Conservation (phyloP, 108 stramenopile genomes). For the Cylindrotheca closterium region DNA sequence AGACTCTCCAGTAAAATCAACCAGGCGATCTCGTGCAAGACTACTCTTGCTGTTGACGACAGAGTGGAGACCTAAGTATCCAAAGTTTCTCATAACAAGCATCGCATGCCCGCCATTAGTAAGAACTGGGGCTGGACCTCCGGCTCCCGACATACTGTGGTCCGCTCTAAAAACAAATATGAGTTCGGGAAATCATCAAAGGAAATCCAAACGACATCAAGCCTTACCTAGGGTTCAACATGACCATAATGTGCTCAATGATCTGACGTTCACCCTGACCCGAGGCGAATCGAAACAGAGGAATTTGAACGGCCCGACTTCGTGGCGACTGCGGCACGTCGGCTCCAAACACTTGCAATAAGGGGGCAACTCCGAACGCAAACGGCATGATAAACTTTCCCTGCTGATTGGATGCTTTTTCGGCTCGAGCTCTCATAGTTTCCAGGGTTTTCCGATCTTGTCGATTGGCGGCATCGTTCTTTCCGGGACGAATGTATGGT, state of each 20-base stretch:
- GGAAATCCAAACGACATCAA: neutral
- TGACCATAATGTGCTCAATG: slow-evolving; percentile 83
- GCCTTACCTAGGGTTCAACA: slow-evolving; percentile 76
- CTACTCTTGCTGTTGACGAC: slow-evolving; percentile 71
- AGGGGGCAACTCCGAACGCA: slow-evolving; percentile 85
- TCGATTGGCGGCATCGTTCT: slow-evolving; percentile 1
- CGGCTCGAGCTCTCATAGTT: slow-evolving; percentile 62
- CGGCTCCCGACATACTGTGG: slow-evolving; percentile 42
- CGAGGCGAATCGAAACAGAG: slow-evolving; percentile 70
- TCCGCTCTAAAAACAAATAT: slow-evolving; percentile 18
- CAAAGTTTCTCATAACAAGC: slow-evolving; percentile 87
- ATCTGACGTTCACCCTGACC: slow-evolving; percentile 75
- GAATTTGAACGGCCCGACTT: slow-evolving; percentile 84
- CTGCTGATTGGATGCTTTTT: slow-evolving; percentile 48
- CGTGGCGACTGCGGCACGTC: slow-evolving; percentile 64
- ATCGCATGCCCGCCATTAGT: slow-evolving; percentile 85
- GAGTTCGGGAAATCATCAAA: neutral
- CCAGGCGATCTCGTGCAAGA: slow-evolving; percentile 75
- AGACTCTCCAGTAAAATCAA: slow-evolving; percentile 81
- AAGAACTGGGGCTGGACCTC: slow-evolving; percentile 61
- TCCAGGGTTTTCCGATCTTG: slow-evolving; percentile 38
- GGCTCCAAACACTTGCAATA: slow-evolving; percentile 77
- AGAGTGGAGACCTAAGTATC: slow-evolving; percentile 81
- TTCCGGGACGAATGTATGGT: slow-evolving; percentile 28
- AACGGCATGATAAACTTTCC: slow-evolving; percentile 78